Conservation (phyloP, 371 early-diverging fungal species). For the Syncephalastrum monosporum region DNA sequence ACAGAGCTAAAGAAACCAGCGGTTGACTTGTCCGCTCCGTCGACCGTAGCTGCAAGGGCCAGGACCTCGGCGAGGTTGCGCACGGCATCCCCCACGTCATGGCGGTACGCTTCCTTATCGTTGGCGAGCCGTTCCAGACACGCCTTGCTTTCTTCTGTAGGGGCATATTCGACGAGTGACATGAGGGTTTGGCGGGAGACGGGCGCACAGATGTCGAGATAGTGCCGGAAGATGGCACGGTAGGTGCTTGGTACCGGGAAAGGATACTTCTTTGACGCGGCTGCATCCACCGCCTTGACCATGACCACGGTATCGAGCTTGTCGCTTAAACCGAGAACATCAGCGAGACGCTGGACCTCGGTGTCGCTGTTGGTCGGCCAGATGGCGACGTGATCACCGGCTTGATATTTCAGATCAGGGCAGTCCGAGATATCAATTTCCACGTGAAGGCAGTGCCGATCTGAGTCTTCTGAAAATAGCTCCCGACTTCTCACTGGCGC, state of each 20-base stretch:
- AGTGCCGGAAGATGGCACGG: constrained; percentile 84
- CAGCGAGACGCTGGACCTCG: constrained; percentile 68
- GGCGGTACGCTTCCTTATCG: constrained; percentile 74
- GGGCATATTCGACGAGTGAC: constrained; percentile 58
- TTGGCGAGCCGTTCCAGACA: constrained; percentile 56
- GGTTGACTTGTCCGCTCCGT: constrained; percentile 20
- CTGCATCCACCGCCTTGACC: constrained; percentile 62
- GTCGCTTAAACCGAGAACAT: constrained; percentile 60
- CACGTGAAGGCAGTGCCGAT: constrained; percentile 88
- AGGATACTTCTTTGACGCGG: constrained; percentile 71
- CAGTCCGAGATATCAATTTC: constrained; percentile 86
- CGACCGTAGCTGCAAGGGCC: constrained; percentile 24
- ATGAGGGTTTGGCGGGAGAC: constrained; percentile 66
- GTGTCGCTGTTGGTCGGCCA: constrained; percentile 85
- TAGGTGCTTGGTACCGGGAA: constrained; percentile 91
- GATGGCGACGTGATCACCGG: constrained; percentile 96
- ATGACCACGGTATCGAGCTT: constrained; percentile 66
- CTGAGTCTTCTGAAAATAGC: constrained; percentile 59
- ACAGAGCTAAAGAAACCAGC: constrained; percentile 38
- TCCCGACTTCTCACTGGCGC: constrained; percentile 65
- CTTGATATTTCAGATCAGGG: constrained; percentile 72
- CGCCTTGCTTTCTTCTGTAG: constrained; percentile 51
- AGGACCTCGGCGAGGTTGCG: constrained; percentile 71
- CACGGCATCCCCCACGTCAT: constrained; percentile 57
- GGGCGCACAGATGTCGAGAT: constrained; percentile 82